A percentile compares a stretch with the other conserved stretches of the same genome.
Conservation (phyloP, 2,329 filamentous ascomycete genomes). For the Epicoccum sorghinum region DNA sequence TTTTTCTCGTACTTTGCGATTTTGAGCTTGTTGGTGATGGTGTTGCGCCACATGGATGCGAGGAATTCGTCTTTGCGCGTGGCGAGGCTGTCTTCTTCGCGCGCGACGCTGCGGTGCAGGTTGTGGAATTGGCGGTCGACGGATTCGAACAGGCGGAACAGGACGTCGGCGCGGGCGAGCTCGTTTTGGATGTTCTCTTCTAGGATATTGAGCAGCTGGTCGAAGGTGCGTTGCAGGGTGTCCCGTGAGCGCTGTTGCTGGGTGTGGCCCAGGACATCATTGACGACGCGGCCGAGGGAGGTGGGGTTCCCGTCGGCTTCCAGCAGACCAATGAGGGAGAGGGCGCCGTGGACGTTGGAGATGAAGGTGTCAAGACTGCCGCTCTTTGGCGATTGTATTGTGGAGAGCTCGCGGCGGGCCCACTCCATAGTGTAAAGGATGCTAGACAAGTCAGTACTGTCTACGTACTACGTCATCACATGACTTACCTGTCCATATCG, state of each 20-base stretch:
- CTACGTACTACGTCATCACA: background rate
- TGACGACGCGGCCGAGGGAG: slow-evolving; percentile 70
- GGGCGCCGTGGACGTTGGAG: slow-evolving; percentile 80
- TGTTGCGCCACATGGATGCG: slow-evolving; percentile 81
- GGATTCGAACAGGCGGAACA: slow-evolving; percentile 89
- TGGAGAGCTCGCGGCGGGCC: slow-evolving; percentile 82
- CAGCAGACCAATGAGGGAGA: slow-evolving; percentile 64
- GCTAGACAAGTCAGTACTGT: slow-evolving; percentile 49
- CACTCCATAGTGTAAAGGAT: slow-evolving; percentile 97
- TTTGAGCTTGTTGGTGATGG: slow-evolving; percentile 76
- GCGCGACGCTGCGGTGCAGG: slow-evolving; percentile 81
- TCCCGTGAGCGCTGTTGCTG: slow-evolving; percentile 79
- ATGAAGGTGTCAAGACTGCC: slow-evolving; percentile 74
- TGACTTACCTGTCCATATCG: slow-evolving; percentile 78
- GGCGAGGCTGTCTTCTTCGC: slow-evolving; percentile 82
- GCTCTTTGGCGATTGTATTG: slow-evolving; percentile 44
- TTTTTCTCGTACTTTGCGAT: slow-evolving; percentile 95
- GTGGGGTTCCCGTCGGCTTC: slow-evolving; percentile 62
- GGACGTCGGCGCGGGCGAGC: slow-evolving; percentile 75
- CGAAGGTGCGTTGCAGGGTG: slow-evolving; percentile 84
- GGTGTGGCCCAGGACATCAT: slow-evolving; percentile 78
- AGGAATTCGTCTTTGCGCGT: slow-evolving; percentile 81
- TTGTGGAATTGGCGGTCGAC: slow-evolving; percentile 92
- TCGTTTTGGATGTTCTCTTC: slow-evolving; percentile 90
- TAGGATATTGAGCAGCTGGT: slow-evolving; percentile 83